Conservation (phyloP, 345 rosid genomes). For the Eucalyptus globulus region DNA sequence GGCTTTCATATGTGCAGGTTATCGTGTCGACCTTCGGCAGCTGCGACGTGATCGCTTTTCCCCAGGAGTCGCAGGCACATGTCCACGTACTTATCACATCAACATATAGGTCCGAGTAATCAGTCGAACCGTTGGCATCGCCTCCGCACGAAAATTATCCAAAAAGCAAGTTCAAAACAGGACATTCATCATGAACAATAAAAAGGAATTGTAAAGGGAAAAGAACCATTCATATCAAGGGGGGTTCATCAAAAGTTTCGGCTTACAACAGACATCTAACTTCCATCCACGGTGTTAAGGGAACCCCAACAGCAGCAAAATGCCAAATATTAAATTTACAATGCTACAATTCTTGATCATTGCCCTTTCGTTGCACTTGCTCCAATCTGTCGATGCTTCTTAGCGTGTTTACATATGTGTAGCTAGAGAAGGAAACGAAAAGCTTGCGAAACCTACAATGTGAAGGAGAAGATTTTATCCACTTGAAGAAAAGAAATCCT, state of each 20-base stretch:
- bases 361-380: not conserved
- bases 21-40: not conserved
- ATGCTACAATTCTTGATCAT: not conserved
- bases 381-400: constrained; percentile 17
- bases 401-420: constrained; percentile 56
- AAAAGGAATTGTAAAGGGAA: not conserved
- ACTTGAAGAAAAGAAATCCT: not conserved
- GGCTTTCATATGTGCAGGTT: not conserved
- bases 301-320: not conserved
- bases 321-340: not conserved
- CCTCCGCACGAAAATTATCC: not conserved
- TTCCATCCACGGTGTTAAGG: not conserved
- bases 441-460: constrained; percentile 75
- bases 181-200: not conserved
- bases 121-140: not conserved
- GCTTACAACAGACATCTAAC: not conserved
- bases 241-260: not conserved
- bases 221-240: not conserved
- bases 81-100: not conserved
- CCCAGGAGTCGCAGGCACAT: not conserved
- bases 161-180: not conserved
- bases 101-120: not conserved
- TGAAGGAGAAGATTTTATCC: not conserved
- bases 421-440: constrained; percentile 75
- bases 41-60: not conserved